A percentile compares a stretch with the other conserved stretches of the same genome.
Conservation (phyloP, 768 basidiomycete genomes). For the Pisolithus tinctorius region DNA sequence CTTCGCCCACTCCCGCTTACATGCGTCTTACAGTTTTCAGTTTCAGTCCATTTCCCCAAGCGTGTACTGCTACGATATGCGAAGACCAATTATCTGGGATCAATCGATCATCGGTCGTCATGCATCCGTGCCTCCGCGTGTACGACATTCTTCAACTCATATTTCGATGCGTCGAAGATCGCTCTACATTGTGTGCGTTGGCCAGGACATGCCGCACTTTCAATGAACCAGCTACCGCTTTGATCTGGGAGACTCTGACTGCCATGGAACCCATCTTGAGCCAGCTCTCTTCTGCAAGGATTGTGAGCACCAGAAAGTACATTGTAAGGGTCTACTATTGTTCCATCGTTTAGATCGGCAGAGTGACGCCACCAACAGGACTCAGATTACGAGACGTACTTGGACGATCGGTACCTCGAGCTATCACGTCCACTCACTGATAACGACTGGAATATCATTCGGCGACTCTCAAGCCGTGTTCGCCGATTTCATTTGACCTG, state of each 20-base stretch:
- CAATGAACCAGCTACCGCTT: not conserved
- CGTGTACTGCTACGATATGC: too few species aligned
- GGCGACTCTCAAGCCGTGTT: not conserved
- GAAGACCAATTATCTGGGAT: too few species aligned
- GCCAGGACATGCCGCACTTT: not conserved
- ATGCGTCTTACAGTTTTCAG: too few species aligned
- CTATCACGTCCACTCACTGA: not conserved
- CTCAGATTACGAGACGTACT: too few species aligned
- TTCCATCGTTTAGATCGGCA: not conserved
- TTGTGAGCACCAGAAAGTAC: not conserved
- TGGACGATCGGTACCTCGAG: not conserved
- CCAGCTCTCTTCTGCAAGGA: not conserved
- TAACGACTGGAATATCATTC: not conserved
- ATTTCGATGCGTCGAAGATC: too few species aligned
- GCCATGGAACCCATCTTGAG: not conserved
- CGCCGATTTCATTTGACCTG: not conserved
- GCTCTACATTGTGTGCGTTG: too few species aligned
- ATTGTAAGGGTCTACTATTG: not conserved
- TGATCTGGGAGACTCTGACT: not conserved
- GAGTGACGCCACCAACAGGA: too few species aligned
- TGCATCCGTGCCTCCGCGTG: too few species aligned
- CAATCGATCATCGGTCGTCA: too few species aligned
- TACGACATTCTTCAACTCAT: too few species aligned
- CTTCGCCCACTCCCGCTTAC: too few species aligned
- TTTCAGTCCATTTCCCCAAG: too few species aligned